Base-by-base conservation (phyloP, 2,329 filamentous ascomycete genomes). In the Colletotrichum scovillei region DNA sequence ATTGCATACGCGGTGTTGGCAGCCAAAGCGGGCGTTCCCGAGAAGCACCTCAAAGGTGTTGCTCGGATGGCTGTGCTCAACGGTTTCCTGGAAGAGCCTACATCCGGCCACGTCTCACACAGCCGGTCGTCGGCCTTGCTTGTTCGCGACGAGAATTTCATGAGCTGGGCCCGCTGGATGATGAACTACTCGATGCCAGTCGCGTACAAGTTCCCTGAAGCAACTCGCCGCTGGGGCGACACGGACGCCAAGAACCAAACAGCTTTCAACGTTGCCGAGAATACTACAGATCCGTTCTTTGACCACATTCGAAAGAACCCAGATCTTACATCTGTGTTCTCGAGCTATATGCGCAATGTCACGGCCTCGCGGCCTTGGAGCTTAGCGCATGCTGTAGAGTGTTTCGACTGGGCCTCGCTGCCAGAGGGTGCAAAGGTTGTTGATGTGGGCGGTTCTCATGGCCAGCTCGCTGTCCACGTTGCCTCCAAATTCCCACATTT, bases 1-100 rank as follows among this genome's bases (percentile, higher is more conserved):
- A 63, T 76, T 14, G 14, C 63, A 6, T 77, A 76, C 53, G 2
- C 32, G 8, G 65, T 68, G 2, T 24, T 78, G 2, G 75, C 77
- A 11, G 55, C 32, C 3, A 22, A 67, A 8, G 75, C 76, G 3
- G 72, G 72, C 4, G 67, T 80, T 2, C 75, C 78, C 1, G 70
- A 75, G 16, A 64, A 67, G 16, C 76, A 75, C 19, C 74, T 79
- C 19, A 76, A 77, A 42, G 68, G 74, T 22, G 75, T 83, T 7
- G 67, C 78, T 4, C 81, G 84, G 2, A 84, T 84, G 79, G 82
- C 82, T 1, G 84, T 85, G 76, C 81, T 80, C 1, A 77, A 75
- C 49, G 74, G 76, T 0, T 67, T 86, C 5, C 78, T 86, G 26
- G 56, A 66, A 19, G 84, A 86, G 64, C 78, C 66, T n/a, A 6